Percentiles rank a stretch among this genome's conserved stretches.
Conservation (phyloP, 306 rosid species). For the Pachyrhizus erosus region DNA sequence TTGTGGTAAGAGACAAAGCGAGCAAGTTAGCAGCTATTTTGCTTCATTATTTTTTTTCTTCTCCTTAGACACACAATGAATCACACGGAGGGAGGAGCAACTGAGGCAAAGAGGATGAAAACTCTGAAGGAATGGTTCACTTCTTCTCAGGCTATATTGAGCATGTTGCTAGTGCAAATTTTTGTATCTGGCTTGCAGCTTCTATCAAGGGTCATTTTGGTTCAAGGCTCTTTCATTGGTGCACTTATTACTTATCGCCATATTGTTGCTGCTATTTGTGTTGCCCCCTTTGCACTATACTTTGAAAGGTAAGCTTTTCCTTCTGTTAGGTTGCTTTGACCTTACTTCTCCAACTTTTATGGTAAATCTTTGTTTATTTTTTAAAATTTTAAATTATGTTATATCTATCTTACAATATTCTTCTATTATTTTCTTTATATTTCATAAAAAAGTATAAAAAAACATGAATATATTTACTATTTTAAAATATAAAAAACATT, state of each 20-base stretch:
- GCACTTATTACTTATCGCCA: conserved; percentile 71
- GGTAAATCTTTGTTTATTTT: neutral
- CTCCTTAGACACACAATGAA: neutral
- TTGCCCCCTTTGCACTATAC: conserved; percentile 72
- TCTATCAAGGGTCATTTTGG: conserved; percentile 56
- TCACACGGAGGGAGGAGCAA: neutral
- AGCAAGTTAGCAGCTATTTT: neutral
- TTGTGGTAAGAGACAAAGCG: neutral
- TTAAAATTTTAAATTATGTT: neutral
- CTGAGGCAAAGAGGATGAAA: neutral
- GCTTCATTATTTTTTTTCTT: neutral
- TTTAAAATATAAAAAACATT: neutral
- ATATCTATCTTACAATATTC: neutral
- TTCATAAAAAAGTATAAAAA: neutral
- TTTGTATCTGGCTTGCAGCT: conserved; percentile 64
- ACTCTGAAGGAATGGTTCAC: conserved; percentile 40
- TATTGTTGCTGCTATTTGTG: conserved; percentile 65
- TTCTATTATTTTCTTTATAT: neutral
- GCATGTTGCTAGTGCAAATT: conserved; percentile 65
- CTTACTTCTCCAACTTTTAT: neutral
- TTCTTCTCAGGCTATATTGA: conserved; percentile 46
- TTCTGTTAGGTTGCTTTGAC: neutral
- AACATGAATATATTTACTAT: neutral
- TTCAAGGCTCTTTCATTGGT: conserved; percentile 62
- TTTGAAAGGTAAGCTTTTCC: conserved; percentile 58